Evolutionary conservation across 768 basidiomycete species (phyloP).

Genomic region (Auriculariales sp.): DNA sequence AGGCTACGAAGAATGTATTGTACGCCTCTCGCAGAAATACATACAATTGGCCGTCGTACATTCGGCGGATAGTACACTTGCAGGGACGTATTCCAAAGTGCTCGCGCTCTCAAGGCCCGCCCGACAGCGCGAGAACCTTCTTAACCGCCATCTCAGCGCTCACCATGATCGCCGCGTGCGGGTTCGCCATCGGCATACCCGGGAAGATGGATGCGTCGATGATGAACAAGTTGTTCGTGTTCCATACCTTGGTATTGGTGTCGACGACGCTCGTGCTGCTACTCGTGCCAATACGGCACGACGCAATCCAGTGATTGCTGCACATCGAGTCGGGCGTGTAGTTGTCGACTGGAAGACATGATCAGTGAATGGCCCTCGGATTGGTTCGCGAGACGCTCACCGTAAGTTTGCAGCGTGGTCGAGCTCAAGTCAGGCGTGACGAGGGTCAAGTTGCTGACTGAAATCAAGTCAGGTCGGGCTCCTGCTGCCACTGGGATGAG

Average conservation of each 20-base stretch:
- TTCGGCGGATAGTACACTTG: too few relatives aligned
- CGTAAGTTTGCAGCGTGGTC: conserved; percentile 38
- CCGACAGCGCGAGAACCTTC: conserved; percentile 38
- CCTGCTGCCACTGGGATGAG: not conserved
- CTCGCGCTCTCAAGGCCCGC: conserved; percentile 25
- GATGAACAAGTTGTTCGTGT: conserved; percentile 37
- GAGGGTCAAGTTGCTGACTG: conserved; percentile 35
- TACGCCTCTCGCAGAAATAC: too few relatives aligned
- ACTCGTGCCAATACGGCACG: conserved; percentile 30
- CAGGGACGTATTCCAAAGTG: not conserved
- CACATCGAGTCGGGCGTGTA: conserved; percentile 22
- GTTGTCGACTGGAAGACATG: conserved; percentile 19
- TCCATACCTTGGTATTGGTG: conserved; percentile 37
- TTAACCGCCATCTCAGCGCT: conserved; percentile 42
- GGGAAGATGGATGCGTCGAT: conserved; percentile 38
- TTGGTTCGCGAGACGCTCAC: conserved; percentile 14
- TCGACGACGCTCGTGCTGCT: conserved; percentile 35
- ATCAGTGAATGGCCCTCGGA: not conserved
- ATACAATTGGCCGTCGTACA: too few relatives aligned
- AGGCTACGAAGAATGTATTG: too few relatives aligned
- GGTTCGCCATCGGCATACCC: conserved; percentile 42
- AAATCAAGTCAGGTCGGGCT: not conserved
- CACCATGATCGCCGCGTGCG: conserved; percentile 40
- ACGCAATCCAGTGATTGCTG: conserved; percentile 54
- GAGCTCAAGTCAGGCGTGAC: conserved; percentile 50